Base-by-base conservation (phyloP, 176 grass and related monocot genomes). In the Aechmea fasciata region DNA sequence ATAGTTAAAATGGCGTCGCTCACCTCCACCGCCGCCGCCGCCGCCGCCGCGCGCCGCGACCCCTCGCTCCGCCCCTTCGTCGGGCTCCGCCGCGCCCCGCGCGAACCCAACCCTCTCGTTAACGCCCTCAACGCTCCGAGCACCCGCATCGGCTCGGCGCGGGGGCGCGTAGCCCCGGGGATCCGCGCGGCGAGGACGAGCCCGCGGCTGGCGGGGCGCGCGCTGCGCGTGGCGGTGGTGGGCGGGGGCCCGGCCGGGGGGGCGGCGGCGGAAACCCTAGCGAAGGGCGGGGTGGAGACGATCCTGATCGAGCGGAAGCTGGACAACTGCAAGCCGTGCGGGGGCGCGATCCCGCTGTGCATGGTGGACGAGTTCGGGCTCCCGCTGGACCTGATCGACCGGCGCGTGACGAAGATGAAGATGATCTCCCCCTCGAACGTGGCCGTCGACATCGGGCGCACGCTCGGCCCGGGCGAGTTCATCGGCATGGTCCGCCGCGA, bases 401-500 rank as follows among this genome's bases (percentile, higher is more conserved):
- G 94, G 18, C 81, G 81, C 33, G 94, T 99, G 55, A 87, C 76
- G 29, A 93, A 99, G 84, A 99, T 99, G 89, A 99, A 99, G 89
- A 99, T 99, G 94, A 99, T 99, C 0, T 99, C 94, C n/a, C 94
- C 89, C 13, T 99, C 94, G 55, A 99, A 99, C 68, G 89, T 99
- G 18, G 89, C 86, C 14, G 94, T 99, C n/a, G 94, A 99, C 73
- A 99, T 93, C 72, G 94, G 94, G 2, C 70, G 89, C 47, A 99
- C 94, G 13, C 84, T 97, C 29, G 82, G 63, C 15, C 89, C 94
- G 12, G 73, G 90, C 71, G 94, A 93, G 82, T 97, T 89, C 74
- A 97, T 97, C 19, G 94, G 94, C 33, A 99, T 99, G 94, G 89
- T 99, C 12, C 71, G 94, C 70, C 81, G 94, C 17, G 94, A 99